A percentile compares a stretch with the other conserved stretches of the same genome.
Evolutionary conservation across 768 basidiomycete species (phyloP).

Genomic region (Cystobasidium tubakii): DNA sequence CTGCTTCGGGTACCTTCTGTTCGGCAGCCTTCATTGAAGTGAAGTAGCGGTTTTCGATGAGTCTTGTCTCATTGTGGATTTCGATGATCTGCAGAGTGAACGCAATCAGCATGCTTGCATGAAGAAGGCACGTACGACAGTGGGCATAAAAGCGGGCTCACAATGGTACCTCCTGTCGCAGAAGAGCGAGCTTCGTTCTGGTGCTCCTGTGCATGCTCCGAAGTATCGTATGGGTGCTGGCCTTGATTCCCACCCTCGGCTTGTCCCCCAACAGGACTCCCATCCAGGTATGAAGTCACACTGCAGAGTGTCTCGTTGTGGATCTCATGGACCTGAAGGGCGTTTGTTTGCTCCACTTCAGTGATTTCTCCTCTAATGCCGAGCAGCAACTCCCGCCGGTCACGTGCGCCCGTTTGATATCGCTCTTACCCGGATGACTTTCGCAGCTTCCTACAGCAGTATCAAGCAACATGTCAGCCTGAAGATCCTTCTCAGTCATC

Average conservation of each 20-base stretch:
- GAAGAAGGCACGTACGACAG: neutral
- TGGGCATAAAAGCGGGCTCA: neutral
- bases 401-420: neutral
- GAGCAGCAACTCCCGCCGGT: too few species aligned
- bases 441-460: neutral
- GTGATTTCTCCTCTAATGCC: too few species aligned
- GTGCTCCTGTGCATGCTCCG: neutral
- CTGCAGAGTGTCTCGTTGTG: constrained; percentile 2
- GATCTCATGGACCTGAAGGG: neutral
- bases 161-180: neutral
- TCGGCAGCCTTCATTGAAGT: neutral
- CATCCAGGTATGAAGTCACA: neutral
- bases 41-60: neutral
- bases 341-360: too few species aligned
- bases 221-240: neutral
- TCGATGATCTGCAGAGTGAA: neutral
- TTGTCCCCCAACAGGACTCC: neutral
- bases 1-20: neutral
- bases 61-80: constrained; percentile 1
- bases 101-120: neutral
- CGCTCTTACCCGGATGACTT: neutral
- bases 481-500: neutral
- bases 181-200: constrained; percentile 4
- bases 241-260: neutral
- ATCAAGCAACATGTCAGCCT: neutral